Evolutionary conservation across 768 basidiomycete genomes (phyloP), one percentile per base, ranked within the genome.

Genomic region (Suillus bovinus): DNA sequence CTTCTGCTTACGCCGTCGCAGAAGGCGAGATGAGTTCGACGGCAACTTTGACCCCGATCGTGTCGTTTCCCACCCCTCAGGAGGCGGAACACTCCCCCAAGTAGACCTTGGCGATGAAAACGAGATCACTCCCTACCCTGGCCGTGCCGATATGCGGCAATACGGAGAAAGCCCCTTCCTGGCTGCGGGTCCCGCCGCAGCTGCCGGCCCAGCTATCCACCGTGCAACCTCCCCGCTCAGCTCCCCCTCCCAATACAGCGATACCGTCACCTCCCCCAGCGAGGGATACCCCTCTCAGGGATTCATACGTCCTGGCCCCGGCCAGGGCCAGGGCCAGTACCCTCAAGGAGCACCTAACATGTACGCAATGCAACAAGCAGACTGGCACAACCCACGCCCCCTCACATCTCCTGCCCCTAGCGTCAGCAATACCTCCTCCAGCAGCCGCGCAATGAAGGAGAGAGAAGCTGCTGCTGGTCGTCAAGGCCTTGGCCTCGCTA

Each of bases 11-110:
- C 70, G 73, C 8, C 67, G 60, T 29, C 64, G 69, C 3, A 54
- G 41, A 10, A 65, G 64, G 52, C 67, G 64, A 38, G 76, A 81
- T 61, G 81, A 83, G 31, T 82, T 82, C 52, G 81, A 82, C 60
- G 81, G 82, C 57, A 75, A 82, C 72, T 82, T 82, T 62, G 81
- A 82, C 42, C 82, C 81, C 0, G 82, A 82, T 62, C 77, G 76
- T 6, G 76, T 82, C 46, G 64, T 74, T 3, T 69, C 68, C 13
- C 74, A 72, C 36, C 39, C 17, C n/a, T 71, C 55, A 36, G 68
- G 68, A 5, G 72, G 69, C 20, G 68, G 66, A 46, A 75, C 70
- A 0, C 68, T 74, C 20, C 74, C 75, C 3, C 42, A 53, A 1
- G 58, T 74, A 58, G 71, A 73, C 58, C 69, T 72, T 14, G 65